Evolutionary conservation across 179 eudicot species (phyloP), one percentile per base, ranked within the genome.

Genomic region (Carnegiea gigantea): DNA sequence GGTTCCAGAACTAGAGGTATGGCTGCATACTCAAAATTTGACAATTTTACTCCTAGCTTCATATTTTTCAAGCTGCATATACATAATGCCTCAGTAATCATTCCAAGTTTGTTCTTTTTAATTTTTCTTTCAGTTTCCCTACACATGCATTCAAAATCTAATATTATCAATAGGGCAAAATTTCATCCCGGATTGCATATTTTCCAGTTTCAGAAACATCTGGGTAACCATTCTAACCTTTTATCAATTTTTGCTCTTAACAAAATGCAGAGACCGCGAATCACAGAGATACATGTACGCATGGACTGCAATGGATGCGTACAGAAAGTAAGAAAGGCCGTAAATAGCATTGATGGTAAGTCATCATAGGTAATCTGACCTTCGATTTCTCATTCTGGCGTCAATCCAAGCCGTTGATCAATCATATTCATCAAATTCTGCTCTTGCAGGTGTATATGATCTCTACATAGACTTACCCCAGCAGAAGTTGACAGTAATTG

Each of bases 301-400:
- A 92, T 95, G 88, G 98, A 95, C 88, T 95, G 97, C 79, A 95
- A 95, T 53, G 98, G 98, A 44, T 95, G 98, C 38, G 92, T 93
- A 64, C 98, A 93, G 87, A 95, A 93, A 92, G 86, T 95, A 86
- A 95, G 93, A 88, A 95, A 93, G 86, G 96, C 96, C 17, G 84
- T 95, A 6, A 85, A 92, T 65, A 91, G 96, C 46, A 87, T 95
- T 60, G 82, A 87, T 59, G 97, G 98, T 92, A 87, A 83, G 73
- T 70, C 74, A 70, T 43, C 18, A 38, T 15, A 65, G 0, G 21
- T 36, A 36, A 33, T 70, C 73, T 36, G 14, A 70, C 73, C n/a
- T 70, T 70, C 33, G 46, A 36, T 70, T 70, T 36, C 38, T 65
- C 67, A 8, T 65, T 65, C 4, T 24, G 71, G 71, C 2, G 6